Evolutionary conservation across 208 protist species (phyloP), one percentile per base, ranked within the genome.

Genomic region (Wallacemonas sp.): DNA sequence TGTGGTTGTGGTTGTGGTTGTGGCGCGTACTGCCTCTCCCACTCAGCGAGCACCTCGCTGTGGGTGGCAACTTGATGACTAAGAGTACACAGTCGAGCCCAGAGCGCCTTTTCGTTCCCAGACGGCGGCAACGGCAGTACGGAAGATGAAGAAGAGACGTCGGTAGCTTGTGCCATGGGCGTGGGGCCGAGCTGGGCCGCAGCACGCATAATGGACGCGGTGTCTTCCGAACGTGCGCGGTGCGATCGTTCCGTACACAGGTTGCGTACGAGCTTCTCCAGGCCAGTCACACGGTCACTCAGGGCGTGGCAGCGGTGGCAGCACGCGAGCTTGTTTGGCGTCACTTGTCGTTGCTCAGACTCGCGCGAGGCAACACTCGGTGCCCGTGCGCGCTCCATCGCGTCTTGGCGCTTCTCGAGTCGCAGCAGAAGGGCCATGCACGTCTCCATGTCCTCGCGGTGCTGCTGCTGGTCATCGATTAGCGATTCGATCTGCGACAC

Each of bases 391-490:
- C 27, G 32, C 32, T 60, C 54, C 9, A 48, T 3, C 6, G 24
- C 16, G 0, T 44, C 36, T 27, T 58, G 52, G 16, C 1, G 4
- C 32, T 58, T 38, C 21, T 66, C 61, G 2, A 66, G 44, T 0
- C 44, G 39, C 3, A 41, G 24, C 8, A 55, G 24, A 14, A 47
- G 36, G 6, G 33, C 23, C 32, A 56, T 55, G 27, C 30, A 49
- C 5, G 41, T 55, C 1, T 66, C 29, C 29, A 54, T 46, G 47
- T 57, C 34, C 8, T 68, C 38, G 24, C n/a, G 36, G 11, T 75
- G 57, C 11, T 64, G 36, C 29, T 67, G 63, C 63, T 81, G 70
- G 4, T 81, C 65, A 23, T 81, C 70, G 34, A 81, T 72, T 1
- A 78, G 55, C 2, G 61, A 32, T 54, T 85, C 70, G 21, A 78